These are phyloP conservation scores for Russula virescens DNA, from an alignment of 768 basidiomycete species.

Conservation along the genomic window DNA sequence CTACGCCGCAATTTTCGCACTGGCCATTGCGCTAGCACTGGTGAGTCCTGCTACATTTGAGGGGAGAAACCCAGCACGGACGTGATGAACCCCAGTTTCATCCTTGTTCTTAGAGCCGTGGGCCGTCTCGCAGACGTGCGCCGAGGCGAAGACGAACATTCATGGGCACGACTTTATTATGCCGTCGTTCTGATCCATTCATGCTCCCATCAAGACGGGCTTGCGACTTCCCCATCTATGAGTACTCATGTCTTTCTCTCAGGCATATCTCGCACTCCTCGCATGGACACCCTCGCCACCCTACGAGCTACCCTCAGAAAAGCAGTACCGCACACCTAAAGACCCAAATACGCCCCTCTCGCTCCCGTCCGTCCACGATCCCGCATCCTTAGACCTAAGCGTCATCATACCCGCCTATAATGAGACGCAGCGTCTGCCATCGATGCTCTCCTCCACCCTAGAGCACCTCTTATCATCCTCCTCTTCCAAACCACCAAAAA, in stretches of 20 bases:
- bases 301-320: slow-evolving; percentile 59
- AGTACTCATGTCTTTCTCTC: slow-evolving; percentile 24
- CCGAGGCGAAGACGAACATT: slow-evolving; percentile 58
- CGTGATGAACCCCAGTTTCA: slow-evolving; percentile 66
- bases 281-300: slow-evolving; percentile 71
- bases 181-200: slow-evolving; percentile 34
- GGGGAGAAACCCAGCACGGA: background rate
- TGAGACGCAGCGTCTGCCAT: slow-evolving; percentile 73
- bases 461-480: slow-evolving; percentile 46
- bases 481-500: slow-evolving; percentile 25
- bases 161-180: slow-evolving; percentile 45
- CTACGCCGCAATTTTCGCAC: background rate
- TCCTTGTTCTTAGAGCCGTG: slow-evolving; percentile 91
- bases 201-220: background rate
- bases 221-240: background rate
- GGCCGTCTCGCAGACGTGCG: slow-evolving; percentile 50
- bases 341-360: slow-evolving; percentile 50
- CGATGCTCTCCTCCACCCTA: slow-evolving; percentile 77
- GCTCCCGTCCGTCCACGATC: slow-evolving; percentile 50
- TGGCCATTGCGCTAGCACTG: slow-evolving; percentile 2
- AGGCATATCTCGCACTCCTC: slow-evolving; percentile 68
- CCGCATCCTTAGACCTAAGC: slow-evolving; percentile 61
- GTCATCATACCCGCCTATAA: slow-evolving; percentile 92
- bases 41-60: slow-evolving; percentile 7
- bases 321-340: slow-evolving; percentile 54